Conservation (phyloP, 1,284 basidiomycete species). For the Ganoderma lucidum region DNA sequence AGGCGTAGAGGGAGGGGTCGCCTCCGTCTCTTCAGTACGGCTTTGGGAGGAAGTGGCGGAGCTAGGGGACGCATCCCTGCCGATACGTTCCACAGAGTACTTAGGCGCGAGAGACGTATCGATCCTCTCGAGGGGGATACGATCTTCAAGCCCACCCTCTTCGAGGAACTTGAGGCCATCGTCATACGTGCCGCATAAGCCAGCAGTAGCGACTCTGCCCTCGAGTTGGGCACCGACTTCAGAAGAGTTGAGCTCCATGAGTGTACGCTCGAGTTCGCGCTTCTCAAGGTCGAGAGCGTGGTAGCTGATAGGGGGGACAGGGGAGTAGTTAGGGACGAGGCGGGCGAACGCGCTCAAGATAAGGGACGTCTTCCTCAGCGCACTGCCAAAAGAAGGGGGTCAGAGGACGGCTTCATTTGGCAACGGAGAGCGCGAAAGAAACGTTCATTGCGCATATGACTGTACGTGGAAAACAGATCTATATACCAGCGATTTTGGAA, state of each 20-base stretch:
- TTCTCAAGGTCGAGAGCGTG: slow-evolving; percentile 95
- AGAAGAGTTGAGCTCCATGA: slow-evolving; percentile 72
- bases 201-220: slow-evolving; percentile 80
- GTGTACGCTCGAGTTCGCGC: slow-evolving; percentile 84
- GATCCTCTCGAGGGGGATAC: slow-evolving; percentile 27
- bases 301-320: slow-evolving; percentile 75
- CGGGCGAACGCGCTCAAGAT: slow-evolving; percentile 81
- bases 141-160: slow-evolving; percentile 61
- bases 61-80: slow-evolving; percentile 44
- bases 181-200: slow-evolving; percentile 91
- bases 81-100: slow-evolving; percentile 30
- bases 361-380: slow-evolving; percentile 91
- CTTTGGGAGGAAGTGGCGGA: slow-evolving; percentile 41
- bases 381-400: slow-evolving; percentile 51
- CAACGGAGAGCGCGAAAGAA: background rate
- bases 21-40: slow-evolving; percentile 37
- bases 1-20: slow-evolving; percentile 50
- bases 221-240: slow-evolving; percentile 69
- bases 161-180: slow-evolving; percentile 77
- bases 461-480: background rate
- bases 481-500: background rate
- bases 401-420: background rate
- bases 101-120: slow-evolving; percentile 27
- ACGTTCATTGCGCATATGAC: background rate
- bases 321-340: slow-evolving; percentile 46